Evolutionary conservation across 257 asterid species (phyloP), one percentile per base, ranked within the genome.

Genomic region (Solanum etuberosum): DNA sequence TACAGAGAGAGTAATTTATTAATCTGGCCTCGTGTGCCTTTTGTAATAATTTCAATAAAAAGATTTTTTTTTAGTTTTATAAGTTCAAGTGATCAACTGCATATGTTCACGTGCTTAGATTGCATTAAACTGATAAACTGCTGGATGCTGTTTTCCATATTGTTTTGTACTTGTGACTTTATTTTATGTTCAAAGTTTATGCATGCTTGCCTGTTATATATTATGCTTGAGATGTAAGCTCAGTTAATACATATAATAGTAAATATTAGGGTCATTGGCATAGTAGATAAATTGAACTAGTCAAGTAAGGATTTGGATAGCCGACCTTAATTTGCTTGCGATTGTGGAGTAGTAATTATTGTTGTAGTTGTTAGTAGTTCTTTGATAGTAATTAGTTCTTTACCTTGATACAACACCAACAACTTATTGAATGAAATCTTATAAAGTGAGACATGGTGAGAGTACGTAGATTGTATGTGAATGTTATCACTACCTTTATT

Each of bases 91-190:
- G 81, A 72, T 35, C 18, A 88, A 54, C 34, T 80, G 89, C 93
- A 90, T 88, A 87, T 77, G 86, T 87, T 93, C 94, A 89, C 93
- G 92, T 92, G 94, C 87, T 40, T 14, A 67, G 72, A 72, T 91
- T 46, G 57, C 70, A 46, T 54, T 87, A 77, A 83, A 18, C 77
- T 88, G 85, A 86, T 81, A 48, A 81, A 48, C 85, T 48, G 85
- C 70, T 86, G 86, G 89, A 91, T 93, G 92, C 91, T 93, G 92
- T 90, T 93, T 89, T 70, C 80, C 35, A 77, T 38, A 21, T 72
- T 80, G 65, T 9, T 46, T 42, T 80, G 67, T 51, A 14, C 35
- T 80, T 27, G 18, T 46, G 84, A 18, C 85, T 27, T 80, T 46
- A 78, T 59, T 29, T 80, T 37, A 9, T 80, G 70, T 13, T 70